Evolutionary conservation across 805 yeast genomes (phyloP).

Genomic region (Monosporozyma siamensis): DNA sequence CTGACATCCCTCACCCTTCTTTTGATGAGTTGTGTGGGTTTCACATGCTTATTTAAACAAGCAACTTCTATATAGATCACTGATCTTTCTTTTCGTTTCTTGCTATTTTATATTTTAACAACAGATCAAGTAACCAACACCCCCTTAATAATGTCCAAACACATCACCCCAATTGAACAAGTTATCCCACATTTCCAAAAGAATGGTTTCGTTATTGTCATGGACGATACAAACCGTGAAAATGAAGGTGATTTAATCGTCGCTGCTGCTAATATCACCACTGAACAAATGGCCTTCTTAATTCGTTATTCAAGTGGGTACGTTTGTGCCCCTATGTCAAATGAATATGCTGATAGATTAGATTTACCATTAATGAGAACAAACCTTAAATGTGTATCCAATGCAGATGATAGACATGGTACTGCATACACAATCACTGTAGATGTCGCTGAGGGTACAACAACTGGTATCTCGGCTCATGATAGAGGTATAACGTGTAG

Average conservation of each 20-base stretch:
- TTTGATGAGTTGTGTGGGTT: no score
- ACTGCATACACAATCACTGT: conserved; percentile 95
- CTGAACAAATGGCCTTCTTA: conserved; percentile 86
- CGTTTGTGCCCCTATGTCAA: conserved; percentile 83
- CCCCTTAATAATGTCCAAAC: conserved; percentile 1
- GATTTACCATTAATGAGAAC: conserved; percentile 66
- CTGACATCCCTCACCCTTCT: no score
- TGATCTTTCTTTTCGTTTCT: no score
- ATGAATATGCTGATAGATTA: conserved; percentile 67
- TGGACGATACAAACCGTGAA: conserved; percentile 94
- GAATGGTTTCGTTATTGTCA: conserved; percentile 71
- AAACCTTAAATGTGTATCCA: conserved; percentile 21
- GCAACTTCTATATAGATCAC: no score
- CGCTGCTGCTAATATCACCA: conserved; percentile 76
- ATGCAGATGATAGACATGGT: conserved; percentile 73
- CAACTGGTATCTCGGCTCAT: conserved; percentile 93
- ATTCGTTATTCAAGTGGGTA: conserved; percentile 85
- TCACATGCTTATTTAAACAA: no score
- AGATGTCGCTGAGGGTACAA: conserved; percentile 79
- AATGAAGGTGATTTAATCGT: conserved; percentile 95
- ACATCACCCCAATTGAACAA: conserved; percentile 22
- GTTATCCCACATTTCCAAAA: conserved; percentile 26
- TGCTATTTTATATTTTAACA: neutral
- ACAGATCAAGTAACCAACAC: neutral
- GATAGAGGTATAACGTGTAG: conserved; percentile 83